These are phyloP conservation scores for Xylaria sp. DNA, from an alignment of 2,329 filamentous ascomycete species.

Conservation along the genomic window DNA sequence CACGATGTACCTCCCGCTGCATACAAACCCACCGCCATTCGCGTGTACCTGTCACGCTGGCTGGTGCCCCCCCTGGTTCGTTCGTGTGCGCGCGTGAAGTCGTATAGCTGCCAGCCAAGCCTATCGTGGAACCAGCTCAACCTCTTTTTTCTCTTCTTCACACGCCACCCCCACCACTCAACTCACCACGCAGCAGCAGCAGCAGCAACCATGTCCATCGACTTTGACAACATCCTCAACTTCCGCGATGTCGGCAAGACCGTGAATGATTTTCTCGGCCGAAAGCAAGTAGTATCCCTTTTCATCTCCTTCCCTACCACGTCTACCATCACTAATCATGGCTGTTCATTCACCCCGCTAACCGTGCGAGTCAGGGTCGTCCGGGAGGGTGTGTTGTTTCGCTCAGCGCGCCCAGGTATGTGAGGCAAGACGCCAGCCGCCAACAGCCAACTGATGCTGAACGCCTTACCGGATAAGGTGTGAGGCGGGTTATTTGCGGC, in stretches of 20 bases:
- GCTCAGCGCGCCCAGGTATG: constrained; percentile 59
- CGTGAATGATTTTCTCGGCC: constrained; percentile 55
- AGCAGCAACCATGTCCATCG: constrained; percentile 19
- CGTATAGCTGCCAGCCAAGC: neutral
- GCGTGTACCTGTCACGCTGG: too few species aligned
- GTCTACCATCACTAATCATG: neutral
- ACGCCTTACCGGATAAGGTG: neutral
- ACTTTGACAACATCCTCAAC: constrained; percentile 60
- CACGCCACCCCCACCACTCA: neutral
- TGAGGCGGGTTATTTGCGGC: neutral
- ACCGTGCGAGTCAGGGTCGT: constrained; percentile 37
- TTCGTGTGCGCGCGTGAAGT: neutral
- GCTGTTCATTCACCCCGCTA: neutral
- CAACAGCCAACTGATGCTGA: neutral
- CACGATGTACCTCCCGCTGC: too few species aligned
- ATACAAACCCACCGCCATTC: too few species aligned
- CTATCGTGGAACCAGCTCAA: neutral
- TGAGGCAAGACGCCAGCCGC: neutral
- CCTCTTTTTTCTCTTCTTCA: neutral
- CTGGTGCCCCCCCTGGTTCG: too few species aligned
- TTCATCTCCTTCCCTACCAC: too few species aligned
- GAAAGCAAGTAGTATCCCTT: constrained; percentile 40
- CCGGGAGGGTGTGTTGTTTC: constrained; percentile 59
- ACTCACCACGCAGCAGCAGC: neutral
- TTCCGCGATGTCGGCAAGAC: constrained; percentile 70